These are phyloP conservation scores for Elsinoe perseae DNA, from an alignment of 2,329 filamentous ascomycete genomes.

Conservation along the genomic window DNA sequence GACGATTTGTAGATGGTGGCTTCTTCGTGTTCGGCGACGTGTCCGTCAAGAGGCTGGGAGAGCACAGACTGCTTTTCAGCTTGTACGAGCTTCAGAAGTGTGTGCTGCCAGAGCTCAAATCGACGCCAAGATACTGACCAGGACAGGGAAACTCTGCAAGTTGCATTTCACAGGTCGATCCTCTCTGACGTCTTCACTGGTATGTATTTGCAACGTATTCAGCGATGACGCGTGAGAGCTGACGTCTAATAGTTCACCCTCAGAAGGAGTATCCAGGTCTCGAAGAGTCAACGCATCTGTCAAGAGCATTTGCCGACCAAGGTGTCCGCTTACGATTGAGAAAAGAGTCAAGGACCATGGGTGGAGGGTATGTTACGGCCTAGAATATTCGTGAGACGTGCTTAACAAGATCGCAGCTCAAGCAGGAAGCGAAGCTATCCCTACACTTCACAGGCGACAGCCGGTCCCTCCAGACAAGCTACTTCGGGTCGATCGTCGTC, in stretches of 20 bases:
- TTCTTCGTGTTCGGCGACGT: constrained; percentile 91
- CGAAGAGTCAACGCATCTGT: constrained; percentile 72
- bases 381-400: background rate
- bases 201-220: constrained; percentile 35
- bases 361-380: constrained; percentile 6
- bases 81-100: constrained; percentile 65
- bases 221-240: background rate
- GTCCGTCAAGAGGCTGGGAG: constrained; percentile 66
- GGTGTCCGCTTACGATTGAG: constrained; percentile 74
- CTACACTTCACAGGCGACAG: constrained; percentile 12
- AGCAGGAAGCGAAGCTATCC: constrained; percentile 15
- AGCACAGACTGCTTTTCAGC: constrained; percentile 66
- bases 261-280: constrained; percentile 71
- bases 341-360: constrained; percentile 61
- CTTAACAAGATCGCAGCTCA: background rate
- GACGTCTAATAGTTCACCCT: constrained; percentile 32
- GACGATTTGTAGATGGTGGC: constrained; percentile 54
- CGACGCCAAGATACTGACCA: constrained; percentile 18
- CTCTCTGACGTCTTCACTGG: constrained; percentile 62
- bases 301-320: constrained; percentile 76
- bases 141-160: constrained; percentile 31
- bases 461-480: constrained; percentile 6
- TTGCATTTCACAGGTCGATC: constrained; percentile 46
- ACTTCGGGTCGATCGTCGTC: constrained; percentile 6
- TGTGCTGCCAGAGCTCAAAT: constrained; percentile 22